Evolutionary conservation across 2,329 filamentous ascomycete species (phyloP).

Genomic region (Furcasterigmium furcatum): DNA sequence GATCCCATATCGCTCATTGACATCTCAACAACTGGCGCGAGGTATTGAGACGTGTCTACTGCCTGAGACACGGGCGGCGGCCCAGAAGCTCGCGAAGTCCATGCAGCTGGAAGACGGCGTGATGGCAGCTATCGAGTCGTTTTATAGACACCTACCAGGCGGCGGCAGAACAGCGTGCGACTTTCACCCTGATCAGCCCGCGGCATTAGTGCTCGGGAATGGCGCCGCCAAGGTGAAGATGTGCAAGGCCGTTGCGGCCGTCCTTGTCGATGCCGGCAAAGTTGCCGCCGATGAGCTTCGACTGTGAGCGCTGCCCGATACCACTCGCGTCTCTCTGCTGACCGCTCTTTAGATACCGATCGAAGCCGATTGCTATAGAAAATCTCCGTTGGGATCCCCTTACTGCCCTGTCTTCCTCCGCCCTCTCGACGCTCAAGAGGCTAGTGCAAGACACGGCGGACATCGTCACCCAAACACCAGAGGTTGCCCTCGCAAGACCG

Average conservation of each 20-base stretch:
- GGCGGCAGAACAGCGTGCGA: constrained; percentile 9
- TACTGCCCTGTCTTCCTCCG: constrained; percentile 12
- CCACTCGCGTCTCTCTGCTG: background rate
- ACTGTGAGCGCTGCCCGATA: background rate
- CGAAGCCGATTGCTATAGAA: constrained; percentile 9
- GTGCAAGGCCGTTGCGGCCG: constrained; percentile 7
- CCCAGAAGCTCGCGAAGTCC: constrained; percentile 6
- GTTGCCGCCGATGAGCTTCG: background rate
- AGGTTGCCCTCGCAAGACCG: constrained; percentile 1
- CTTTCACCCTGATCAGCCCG: constrained; percentile 8
- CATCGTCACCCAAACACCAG: constrained; percentile 8
- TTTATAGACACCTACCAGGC: constrained; percentile 8
- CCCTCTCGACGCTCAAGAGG: constrained; percentile 8
- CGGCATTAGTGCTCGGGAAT: constrained; percentile 2
- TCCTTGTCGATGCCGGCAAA: constrained; percentile 7
- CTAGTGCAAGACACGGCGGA: constrained; percentile 8
- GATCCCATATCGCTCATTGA: constrained; percentile 9
- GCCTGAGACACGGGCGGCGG: constrained; percentile 5
- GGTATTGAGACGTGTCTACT: constrained; percentile 6
- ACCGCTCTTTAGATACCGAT: background rate
- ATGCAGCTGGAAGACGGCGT: constrained; percentile 9
- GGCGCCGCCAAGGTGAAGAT: constrained; percentile 8
- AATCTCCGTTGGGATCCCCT: constrained; percentile 12
- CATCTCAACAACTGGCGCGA: constrained; percentile 8
- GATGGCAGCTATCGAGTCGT: constrained; percentile 6